Evolutionary conservation across 129 eudicot species (phyloP), one percentile per base, ranked within the genome.

Genomic region (Apium graveolens): DNA sequence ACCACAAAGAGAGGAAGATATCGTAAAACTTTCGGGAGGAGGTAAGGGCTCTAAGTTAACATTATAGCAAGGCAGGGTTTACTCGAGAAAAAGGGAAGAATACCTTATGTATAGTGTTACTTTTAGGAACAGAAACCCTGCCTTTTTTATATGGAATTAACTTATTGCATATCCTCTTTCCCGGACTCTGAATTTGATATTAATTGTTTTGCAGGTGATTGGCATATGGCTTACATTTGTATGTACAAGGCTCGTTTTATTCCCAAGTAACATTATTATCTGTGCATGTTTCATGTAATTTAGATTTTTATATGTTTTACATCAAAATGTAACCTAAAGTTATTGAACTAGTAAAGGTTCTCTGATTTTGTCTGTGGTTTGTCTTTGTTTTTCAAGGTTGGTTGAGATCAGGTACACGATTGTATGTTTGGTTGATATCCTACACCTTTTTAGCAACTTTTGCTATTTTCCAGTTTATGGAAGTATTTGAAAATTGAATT

Each of bases 221-320:
- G 99, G 99, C 99, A 95, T 82, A 95, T 95, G 99, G 99, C 99
- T 57, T 95, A 95, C 81, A 95, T 95, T 63, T 95, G 99, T 96
- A 87, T 95, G 97, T 95, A 95, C 95, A 95, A 95, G 92, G 97
- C 99, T 70, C 93, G 99, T 34, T 82, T 82, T 66, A 81, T 87
- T 76, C 84, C 93, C 48, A 87, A 86, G 91, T 94, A 85, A 88
- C 53, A 29, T 77, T 65, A 35, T 76, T 79, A 31, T 35, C 11
- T 11, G 45, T 43, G 55, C 14, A 45, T 79, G 43, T 21, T 76
- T 44, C 35, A 70, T 75, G 78, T 74, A 78, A 63, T 70, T 37
- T 71, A 76, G 76, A 81, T 32, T 41, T 42, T 32, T 27, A 75
- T 55, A 55, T 78, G 76, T 39, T 78, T 86, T 77, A 80, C 63